These are phyloP conservation scores for Penicillium dipodomyicola DNA, from an alignment of 495 filamentous ascomycete species.

Conservation along the genomic window DNA sequence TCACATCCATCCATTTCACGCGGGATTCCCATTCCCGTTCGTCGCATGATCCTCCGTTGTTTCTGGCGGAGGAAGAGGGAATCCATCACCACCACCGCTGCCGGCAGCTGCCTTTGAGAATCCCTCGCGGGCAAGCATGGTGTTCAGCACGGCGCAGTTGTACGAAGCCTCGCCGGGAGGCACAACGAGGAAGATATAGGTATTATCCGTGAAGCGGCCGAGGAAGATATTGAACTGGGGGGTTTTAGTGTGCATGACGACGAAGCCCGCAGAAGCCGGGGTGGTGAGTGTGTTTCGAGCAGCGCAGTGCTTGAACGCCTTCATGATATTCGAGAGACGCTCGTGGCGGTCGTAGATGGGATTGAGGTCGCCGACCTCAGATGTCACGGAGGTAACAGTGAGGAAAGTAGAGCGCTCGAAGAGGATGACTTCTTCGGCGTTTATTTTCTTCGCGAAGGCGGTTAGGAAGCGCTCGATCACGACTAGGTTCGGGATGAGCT, in stretches of 20 bases:
- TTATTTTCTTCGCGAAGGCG: constrained; percentile 73
- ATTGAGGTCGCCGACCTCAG: constrained; percentile 68
- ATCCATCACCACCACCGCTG: constrained; percentile 43
- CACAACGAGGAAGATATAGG: constrained; percentile 87
- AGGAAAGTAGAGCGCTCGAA: constrained; percentile 96
- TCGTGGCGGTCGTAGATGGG: constrained; percentile 91
- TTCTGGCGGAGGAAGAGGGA: constrained; percentile 42
- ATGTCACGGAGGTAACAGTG: constrained; percentile 82
- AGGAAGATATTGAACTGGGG: constrained; percentile 87
- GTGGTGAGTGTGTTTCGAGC: constrained; percentile 55
- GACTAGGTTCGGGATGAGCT: constrained; percentile 88
- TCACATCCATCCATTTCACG: not conserved
- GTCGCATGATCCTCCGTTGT: constrained; percentile 26
- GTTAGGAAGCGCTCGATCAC: constrained; percentile 81
- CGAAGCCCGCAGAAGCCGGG: constrained; percentile 56
- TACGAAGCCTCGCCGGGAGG: constrained; percentile 84
- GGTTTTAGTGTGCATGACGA: constrained; percentile 65
- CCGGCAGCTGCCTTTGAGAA: constrained; percentile 55
- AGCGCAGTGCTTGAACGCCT: constrained; percentile 88
- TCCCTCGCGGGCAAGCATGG: constrained; percentile 75
- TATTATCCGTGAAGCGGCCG: constrained; percentile 90
- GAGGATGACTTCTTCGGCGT: constrained; percentile 90
- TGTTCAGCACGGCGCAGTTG: constrained; percentile 85
- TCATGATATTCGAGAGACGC: constrained; percentile 92
- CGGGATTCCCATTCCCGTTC: constrained; percentile 13